These are phyloP conservation scores for Cochlearia excelsa DNA, from an alignment of 345 rosid genomes.

Conservation along the genomic window DNA sequence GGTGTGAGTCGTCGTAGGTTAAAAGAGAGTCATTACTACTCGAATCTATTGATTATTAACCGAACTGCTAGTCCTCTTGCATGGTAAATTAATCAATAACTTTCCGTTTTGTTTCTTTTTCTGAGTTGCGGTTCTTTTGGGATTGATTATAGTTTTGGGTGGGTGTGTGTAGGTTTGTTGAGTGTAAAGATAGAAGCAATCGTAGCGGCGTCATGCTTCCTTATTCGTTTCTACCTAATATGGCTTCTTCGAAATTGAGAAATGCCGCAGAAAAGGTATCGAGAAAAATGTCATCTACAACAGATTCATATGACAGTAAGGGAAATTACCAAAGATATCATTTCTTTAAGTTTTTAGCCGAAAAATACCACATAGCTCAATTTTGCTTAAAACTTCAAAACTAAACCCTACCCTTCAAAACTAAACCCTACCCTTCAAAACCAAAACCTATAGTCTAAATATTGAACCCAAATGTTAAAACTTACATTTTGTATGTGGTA, in stretches of 20 bases:
- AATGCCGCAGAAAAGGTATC: conserved; percentile 66
- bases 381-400: no score
- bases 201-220: conserved; percentile 66
- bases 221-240: conserved; percentile 84
- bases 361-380: no score
- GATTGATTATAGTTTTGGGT: conserved; percentile 9
- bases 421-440: no score
- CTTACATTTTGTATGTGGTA: background rate
- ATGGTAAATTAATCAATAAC: conserved; percentile 47
- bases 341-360: no score
- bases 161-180: conserved; percentile 70
- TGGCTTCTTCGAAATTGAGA: conserved; percentile 70
- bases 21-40: conserved; percentile 51
- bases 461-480: no score
- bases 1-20: conserved; percentile 60
- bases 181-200: conserved; percentile 90
- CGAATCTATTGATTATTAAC: conserved; percentile 80
- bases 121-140: background rate
- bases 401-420: no score
- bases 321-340: no score
- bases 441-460: no score
- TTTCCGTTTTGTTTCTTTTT: background rate
- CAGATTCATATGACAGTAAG: no score
- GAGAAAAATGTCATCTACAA: background rate
- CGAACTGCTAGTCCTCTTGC: conserved; percentile 93